Evolutionary conservation across 192 early-diverging fungal species (phyloP), one percentile per base, ranked within the genome.

Genomic region (Entomortierella lignicola): DNA sequence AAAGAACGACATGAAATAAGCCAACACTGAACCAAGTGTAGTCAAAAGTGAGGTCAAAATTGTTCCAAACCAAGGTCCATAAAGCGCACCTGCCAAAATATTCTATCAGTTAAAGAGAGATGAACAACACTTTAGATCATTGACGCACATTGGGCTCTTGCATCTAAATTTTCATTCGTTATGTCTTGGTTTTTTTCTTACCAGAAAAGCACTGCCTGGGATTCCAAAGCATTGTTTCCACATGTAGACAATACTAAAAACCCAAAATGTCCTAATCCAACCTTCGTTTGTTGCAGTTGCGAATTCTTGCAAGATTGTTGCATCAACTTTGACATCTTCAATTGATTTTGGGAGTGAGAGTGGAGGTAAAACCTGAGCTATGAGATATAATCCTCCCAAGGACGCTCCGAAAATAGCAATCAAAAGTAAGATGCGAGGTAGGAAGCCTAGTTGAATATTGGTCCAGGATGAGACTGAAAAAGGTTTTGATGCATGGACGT

Each of bases 221-320:
- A 88, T 82, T 39, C 85, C 85, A 81, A 86, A 88, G 27, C 80
- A 83, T 57, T 88, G 87, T 37, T 88, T 84, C 87, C 87, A 88
- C 20, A 88, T 60, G 60, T 88, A 88, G 11, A 88, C 63, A 2
- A 79, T 64, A 8, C 77, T 69, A 63, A 86, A 85, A 6, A 86
- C 82, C 66, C 70, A 63, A 23, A 73, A 60, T 8, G 84, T 81
- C 44, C 81, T 70, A 0, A 79, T 29, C 66, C 81, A 85, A 11
- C 83, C 85, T 29, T 71, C 47, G 62, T 81, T 84, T 12, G 81
- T 81, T 1, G 65, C 77, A 15, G 71, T 75, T 12, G 83, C 68
- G 60, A 85, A 71, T 13, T 68, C 55, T 43, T 88, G 81, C 13
- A 88, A 71, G 54, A 83, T 81, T 5, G 58, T 39, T n/a, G 87